Conservation (phyloP, 495 filamentous ascomycete species). For the Letharia columbiana region DNA sequence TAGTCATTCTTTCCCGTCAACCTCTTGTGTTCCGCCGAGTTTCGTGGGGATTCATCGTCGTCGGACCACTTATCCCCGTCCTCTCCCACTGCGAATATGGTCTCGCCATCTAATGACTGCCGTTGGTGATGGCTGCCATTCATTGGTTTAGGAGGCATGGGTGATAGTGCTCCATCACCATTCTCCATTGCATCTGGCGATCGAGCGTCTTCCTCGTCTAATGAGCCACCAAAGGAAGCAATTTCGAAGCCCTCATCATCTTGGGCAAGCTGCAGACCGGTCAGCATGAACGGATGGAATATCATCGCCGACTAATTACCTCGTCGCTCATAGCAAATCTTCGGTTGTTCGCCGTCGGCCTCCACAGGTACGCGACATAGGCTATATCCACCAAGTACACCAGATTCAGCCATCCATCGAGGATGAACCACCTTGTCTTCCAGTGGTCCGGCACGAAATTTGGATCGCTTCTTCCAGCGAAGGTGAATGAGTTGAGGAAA, state of each 20-base stretch:
- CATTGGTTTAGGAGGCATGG: constrained; percentile 45
- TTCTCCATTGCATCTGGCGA: constrained; percentile 32
- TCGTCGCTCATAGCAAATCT: constrained; percentile 99
- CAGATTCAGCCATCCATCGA: constrained; percentile 95
- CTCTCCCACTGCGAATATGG: constrained; percentile 88
- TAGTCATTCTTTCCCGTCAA: constrained; percentile 47
- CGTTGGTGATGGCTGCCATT: constrained; percentile 35
- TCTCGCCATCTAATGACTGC: constrained; percentile 81
- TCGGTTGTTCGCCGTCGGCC: constrained; percentile 92
- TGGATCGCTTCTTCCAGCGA: constrained; percentile 70
- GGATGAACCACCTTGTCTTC: constrained; percentile 93
- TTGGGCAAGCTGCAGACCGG: constrained; percentile 63
- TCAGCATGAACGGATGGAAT: constrained; percentile 23
- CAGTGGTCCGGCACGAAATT: constrained; percentile 93
- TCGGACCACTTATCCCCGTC: constrained; percentile 71
- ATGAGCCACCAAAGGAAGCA: constrained; percentile 74
- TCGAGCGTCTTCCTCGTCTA: constrained; percentile 57
- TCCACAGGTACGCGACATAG: constrained; percentile 94
- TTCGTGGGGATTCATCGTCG: constrained; percentile 49
- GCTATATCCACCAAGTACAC: constrained; percentile 90
- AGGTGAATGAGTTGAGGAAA: constrained; percentile 87
- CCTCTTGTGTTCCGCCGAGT: constrained; percentile 50
- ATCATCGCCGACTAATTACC: constrained; percentile 36
- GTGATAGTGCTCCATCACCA: constrained; percentile 36
- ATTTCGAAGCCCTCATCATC: constrained; percentile 99